Evolutionary conservation across 805 yeast species (phyloP), one percentile per base, ranked within the genome.

Genomic region (Candida qinlingensis): DNA sequence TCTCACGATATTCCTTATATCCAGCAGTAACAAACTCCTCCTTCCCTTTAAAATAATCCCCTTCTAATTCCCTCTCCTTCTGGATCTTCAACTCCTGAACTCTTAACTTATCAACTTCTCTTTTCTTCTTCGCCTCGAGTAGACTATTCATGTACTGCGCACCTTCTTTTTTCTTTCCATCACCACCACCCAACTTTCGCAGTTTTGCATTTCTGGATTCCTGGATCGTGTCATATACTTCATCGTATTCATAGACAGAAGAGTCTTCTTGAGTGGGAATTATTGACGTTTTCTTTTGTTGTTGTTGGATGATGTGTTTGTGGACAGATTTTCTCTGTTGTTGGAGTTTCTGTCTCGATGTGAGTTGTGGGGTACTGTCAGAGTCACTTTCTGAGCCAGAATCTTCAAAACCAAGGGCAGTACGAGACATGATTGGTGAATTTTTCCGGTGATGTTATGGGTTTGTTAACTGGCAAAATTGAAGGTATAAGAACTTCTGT

Each of bases 21-120:
- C 74, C 73, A 1, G 67, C 59, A 1, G 82, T 74, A 8, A 78
- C 75, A 62, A 79, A 80, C 28, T 62, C 70, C 42, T 75, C 76
- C 42, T 68, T 72, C 19, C 62, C 73, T 4, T 58, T 63, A 42
- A 54, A 65, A 31, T 61, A 62, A 37, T 68, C 71, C 5, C 71
- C 72, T 49, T 74, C 79, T 25, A 59, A 47, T 33, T 68, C 67
- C 7, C 74, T 53, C 48, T 72, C 75, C 38, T 66, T 58, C 37
- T 66, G 71, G 7, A 64, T 52, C 42, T 65, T 67, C 26, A 69
- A 54, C 28, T 75, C 74, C 44, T 64, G 59, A 3, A 75, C 66
- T 6, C 66, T 54, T n/a, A 69, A 47, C 34, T 66, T 67, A 52
- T 80, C 85, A 41, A 66, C 52, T 13, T 78, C 76, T 46, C 86